Base-by-base conservation (phyloP, 805 yeast species). In the Zygotorulaspora chibaensis region DNA sequence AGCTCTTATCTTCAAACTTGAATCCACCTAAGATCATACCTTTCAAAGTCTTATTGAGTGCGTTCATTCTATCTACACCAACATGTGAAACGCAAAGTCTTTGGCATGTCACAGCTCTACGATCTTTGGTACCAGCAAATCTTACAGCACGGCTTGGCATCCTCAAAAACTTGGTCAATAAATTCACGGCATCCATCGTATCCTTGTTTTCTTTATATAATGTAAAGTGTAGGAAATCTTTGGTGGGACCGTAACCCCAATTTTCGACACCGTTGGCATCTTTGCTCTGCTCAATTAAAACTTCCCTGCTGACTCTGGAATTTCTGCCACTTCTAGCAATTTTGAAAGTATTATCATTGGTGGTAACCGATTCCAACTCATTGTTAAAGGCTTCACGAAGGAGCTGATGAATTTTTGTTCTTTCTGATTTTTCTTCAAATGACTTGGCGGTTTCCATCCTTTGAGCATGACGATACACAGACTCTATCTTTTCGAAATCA, bases 101-200 rank as follows among this genome's bases (percentile, higher is more conserved):
- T 67, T 93, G 99, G 42, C 88, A 88, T 4, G 99, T 93, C 18
- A 87, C 90, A 40, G 95, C 99, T 63, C 99, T 80, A 56, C 98
- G 78, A 65, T 93, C 99, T 59, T 93, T 93, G 2, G 99, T 95
- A 17, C 99, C 99, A 0, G 97, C 95, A 64, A 82, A 88, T 42
- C 87, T 75, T 29, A 93, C 74, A 34, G 72, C 62, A 52, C 82
- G 84, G 4, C 83, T 71, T n/a, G 90, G 91, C 16, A 85, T 68
- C 51, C 88, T 77, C 52, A 93, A 70, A 50, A 87, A 76, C 60
- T 84, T 84, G 40, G 90, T 72, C 40, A 93, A 69, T 23, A 84
- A 67, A 15, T 81, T 76, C 1, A 93, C 93, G 11, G 87, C 93
- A 68, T 93, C 97, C 96, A 93, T 87, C 1, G 99, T 90, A 56